Base-by-base conservation (phyloP, 495 filamentous ascomycete species). In the Penicillium roqueforti region DNA sequence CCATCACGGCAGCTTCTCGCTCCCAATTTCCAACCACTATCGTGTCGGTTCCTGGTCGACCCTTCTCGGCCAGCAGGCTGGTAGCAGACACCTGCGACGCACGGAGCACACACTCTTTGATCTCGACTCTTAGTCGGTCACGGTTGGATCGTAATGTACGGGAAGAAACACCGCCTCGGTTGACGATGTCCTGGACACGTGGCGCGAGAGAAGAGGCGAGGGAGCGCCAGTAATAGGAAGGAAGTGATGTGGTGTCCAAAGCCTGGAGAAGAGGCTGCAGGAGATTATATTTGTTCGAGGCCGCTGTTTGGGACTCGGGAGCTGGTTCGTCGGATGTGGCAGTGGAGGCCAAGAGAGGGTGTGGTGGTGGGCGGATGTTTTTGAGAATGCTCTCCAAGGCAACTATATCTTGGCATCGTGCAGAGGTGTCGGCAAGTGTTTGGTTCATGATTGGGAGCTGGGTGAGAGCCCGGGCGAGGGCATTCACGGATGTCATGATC, bases 1-100 rank as follows among this genome's bases (percentile, higher is more conserved):
- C 87, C 91, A 98, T 96, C 31, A 98, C 92, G 6, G 92, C 92
- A 25, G 92, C 87, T 71, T 97, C 93, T 51, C 92, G 82, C 64
- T 97, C 95, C 86, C 90, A 96, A 47, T 76, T 80, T 36, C 80
- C 76, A 49, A 70, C 73, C 39, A 68, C 71, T 5, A 65, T 62
- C 0, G 67, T 69, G 11, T 72, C 60, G 6, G 53, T 54, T n/a
- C 75, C 63, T 37, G 62, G 74, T 72, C 62, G 72, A 67, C 68
- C 58, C 22, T 67, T 70, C 36, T 74, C 75, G 13, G 63, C 60
- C 52, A 76, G 74, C 0, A 63, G 54, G 16, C 62, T 66, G 18
- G 76, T 73, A 65, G 53, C 75, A 72, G 89, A 84, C 22, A 90
- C 73, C 47, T 80, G 77, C 4, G 76, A 81, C 1, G 92, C 91